A percentile compares a stretch with the other conserved stretches of the same genome.
Evolutionary conservation across 2,329 filamentous ascomycete species (phyloP).

Genomic region (Neopestalotiopsis clavispora): DNA sequence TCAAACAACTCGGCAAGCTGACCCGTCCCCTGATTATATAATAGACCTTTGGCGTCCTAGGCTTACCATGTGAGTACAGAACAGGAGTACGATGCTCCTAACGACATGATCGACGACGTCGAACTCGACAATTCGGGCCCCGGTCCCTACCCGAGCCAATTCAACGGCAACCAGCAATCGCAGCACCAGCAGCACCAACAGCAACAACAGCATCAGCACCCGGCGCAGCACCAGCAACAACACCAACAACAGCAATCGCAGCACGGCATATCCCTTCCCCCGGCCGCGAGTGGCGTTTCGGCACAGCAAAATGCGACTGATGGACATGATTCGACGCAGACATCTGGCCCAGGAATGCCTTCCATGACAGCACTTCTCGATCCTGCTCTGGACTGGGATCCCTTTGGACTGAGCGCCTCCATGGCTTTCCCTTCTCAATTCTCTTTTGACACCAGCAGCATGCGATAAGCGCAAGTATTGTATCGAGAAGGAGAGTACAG

Average conservation of each 20-base stretch:
- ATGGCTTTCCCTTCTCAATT: conserved; percentile 94
- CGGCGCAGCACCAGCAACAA: conserved; percentile 14
- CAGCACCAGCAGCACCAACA: conserved; percentile 1
- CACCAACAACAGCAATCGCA: conserved; percentile 19
- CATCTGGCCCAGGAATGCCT: conserved; percentile 55
- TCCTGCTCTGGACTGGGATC: conserved; percentile 88
- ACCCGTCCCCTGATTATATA: conserved; percentile 50
- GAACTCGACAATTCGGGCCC: conserved; percentile 73
- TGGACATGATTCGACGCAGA: conserved; percentile 34
- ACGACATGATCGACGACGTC: conserved; percentile 85
- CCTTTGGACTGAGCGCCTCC: conserved; percentile 89
- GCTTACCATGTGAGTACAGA: conserved; percentile 76
- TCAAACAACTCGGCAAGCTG: conserved; percentile 92
- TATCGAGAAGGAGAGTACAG: neutral
- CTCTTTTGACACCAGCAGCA: conserved; percentile 69
- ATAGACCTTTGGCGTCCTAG: conserved; percentile 71
- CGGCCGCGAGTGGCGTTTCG: conserved; percentile 42
- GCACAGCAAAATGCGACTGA: conserved; percentile 41
- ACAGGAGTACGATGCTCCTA: conserved; percentile 93
- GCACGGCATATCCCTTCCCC: conserved; percentile 40
- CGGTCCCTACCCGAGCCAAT: conserved; percentile 65
- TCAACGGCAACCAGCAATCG: conserved; percentile 46
- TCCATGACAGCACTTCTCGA: conserved; percentile 71
- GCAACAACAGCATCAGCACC: conserved; percentile 39
- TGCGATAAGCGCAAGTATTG: conserved; percentile 36